Evolutionary conservation across 257 asterid genomes (phyloP).

Genomic region (Solanum virginianum): DNA sequence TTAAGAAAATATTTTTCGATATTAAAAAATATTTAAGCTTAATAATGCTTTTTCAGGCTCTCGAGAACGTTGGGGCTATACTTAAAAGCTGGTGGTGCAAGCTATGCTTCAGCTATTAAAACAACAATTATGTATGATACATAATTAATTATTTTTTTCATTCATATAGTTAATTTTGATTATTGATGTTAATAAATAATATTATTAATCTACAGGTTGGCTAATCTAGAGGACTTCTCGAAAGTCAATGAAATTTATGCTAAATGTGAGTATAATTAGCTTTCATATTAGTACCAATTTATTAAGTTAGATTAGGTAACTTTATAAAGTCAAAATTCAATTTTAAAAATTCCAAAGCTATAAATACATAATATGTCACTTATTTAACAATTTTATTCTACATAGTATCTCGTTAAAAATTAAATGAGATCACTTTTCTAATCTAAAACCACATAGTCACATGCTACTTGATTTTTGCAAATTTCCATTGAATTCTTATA

Average conservation of each 20-base stretch:
- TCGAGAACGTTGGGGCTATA: conserved; percentile 91
- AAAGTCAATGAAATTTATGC: conserved; percentile 84
- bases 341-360: no score
- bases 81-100: conserved; percentile 87
- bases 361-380: no score
- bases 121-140: conserved; percentile 77
- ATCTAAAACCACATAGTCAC: no score
- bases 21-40: not conserved
- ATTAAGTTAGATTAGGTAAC: not conserved
- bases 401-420: no score
- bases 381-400: no score
- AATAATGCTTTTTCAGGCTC: conserved; percentile 31
- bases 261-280: conserved; percentile 52
- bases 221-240: conserved; percentile 90
- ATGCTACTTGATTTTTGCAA: not conserved
- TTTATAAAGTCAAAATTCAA: no score
- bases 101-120: conserved; percentile 84
- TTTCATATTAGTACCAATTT: not conserved
- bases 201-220: conserved; percentile 54
- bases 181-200: conserved; percentile 1
- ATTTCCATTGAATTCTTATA: no score
- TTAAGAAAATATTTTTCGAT: no score
- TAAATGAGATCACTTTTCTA: not conserved
- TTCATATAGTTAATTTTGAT: not conserved
- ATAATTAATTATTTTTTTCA: not conserved